Percentiles rank a stretch among this genome's conserved stretches.
phyloP scores from a whole-genome alignment of 148 eudicot species.

The Cornus kousa region DNA sequence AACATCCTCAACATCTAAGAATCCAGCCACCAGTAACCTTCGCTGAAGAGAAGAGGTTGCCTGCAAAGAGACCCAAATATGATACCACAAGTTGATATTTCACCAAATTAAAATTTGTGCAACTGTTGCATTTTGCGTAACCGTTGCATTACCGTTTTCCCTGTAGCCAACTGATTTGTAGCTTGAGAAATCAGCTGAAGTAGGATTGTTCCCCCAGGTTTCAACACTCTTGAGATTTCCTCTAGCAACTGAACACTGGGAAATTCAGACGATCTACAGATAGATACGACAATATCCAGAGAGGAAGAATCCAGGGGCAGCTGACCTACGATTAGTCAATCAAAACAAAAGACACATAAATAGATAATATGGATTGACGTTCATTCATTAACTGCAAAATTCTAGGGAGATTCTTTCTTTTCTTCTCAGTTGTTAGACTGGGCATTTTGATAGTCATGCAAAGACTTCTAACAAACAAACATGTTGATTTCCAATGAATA shows the following conservation, averaged over 20 bases:
- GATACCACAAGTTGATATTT: slow-evolving; percentile 1
- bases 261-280: slow-evolving; percentile 53
- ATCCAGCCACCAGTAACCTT: slow-evolving; percentile 75
- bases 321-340: slow-evolving; percentile 36
- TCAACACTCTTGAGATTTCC: slow-evolving; percentile 61
- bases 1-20: slow-evolving; percentile 50
- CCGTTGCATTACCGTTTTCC: slow-evolving; percentile 25
- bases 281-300: slow-evolving; percentile 44
- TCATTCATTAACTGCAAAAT: too few species aligned
- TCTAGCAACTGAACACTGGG: slow-evolving; percentile 49
- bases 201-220: slow-evolving; percentile 75
- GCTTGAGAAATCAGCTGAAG: slow-evolving; percentile 37
- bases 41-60: slow-evolving; percentile 50
- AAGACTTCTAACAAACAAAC: too few species aligned
- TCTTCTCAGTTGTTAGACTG: too few species aligned
- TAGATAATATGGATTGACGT: not conserved
- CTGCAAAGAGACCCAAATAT: slow-evolving; percentile 31
- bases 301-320: slow-evolving; percentile 60
- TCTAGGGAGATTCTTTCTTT: too few species aligned
- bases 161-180: slow-evolving; percentile 4
- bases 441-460: too few species aligned
- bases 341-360: not conserved
- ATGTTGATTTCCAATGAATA: not conserved
- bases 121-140: not conserved
- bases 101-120: not conserved